A percentile compares a stretch with the other conserved stretches of the same genome.
Conservation (phyloP, 768 basidiomycete genomes). For the Phaeotremella skinneri region DNA sequence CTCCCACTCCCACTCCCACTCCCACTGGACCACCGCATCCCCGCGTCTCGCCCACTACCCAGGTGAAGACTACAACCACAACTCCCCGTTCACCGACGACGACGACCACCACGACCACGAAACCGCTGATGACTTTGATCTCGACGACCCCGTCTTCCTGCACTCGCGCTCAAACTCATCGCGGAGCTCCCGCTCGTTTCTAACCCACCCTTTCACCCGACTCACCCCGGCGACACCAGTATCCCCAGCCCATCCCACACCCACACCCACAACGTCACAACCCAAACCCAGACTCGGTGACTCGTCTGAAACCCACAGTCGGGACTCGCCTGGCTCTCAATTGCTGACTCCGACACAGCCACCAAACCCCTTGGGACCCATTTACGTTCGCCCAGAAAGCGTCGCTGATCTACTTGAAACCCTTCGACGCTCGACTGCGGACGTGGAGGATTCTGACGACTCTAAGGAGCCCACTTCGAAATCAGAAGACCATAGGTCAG, state of each 20-base stretch:
- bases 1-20: too few species aligned
- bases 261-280: not conserved
- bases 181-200: not conserved
- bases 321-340: not conserved
- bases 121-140: not conserved
- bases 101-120: conserved; percentile 4
- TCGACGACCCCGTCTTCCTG: not conserved
- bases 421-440: not conserved
- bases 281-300: not conserved
- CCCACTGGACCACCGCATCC: not conserved
- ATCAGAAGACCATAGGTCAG: not conserved
- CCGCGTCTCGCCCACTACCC: not conserved
- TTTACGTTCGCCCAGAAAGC: not conserved
- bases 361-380: not conserved
- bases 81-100: conserved; percentile 12
- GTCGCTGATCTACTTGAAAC: not conserved
- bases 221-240: not conserved
- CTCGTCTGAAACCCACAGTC: not conserved
- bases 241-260: not conserved
- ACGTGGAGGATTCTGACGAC: not conserved
- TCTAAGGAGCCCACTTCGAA: too few species aligned
- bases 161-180: not conserved
- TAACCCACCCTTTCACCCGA: not conserved
- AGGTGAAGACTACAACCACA: not conserved
- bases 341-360: not conserved